Evolutionary conservation across 139 green algal species (phyloP).

Genomic region (Tetradesmus lagerheimii): DNA sequence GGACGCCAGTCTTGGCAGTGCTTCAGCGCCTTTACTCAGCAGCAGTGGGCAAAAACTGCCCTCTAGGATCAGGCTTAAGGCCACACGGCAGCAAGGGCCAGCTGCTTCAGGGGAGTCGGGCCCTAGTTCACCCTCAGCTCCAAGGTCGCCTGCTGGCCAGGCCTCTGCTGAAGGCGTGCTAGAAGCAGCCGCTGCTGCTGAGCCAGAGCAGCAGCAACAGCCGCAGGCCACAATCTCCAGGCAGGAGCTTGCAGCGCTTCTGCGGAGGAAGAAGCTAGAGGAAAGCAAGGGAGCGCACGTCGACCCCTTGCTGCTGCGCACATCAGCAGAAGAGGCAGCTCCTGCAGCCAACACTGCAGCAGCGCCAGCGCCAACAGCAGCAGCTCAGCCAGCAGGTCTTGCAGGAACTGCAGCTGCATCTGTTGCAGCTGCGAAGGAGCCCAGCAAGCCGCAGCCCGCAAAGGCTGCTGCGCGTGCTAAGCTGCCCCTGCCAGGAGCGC

Average conservation of each 20-base stretch:
- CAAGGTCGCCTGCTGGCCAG: background rate
- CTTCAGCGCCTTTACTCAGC: background rate
- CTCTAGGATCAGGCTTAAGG: conserved; percentile 12
- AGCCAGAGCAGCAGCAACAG: background rate
- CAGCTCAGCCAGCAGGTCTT: background rate
- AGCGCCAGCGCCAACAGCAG: conserved; percentile 2
- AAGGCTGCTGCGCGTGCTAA: background rate
- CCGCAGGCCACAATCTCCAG: background rate
- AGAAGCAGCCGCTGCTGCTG: background rate
- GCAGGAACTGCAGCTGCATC: background rate
- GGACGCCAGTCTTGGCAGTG: background rate
- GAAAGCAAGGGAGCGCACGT: background rate
- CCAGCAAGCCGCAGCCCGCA: background rate
- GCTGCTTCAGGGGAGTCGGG: background rate
- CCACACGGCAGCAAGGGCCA: background rate
- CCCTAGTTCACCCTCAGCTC: background rate
- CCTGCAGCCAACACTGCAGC: background rate
- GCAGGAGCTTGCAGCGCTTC: background rate
- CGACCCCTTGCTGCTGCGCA: background rate
- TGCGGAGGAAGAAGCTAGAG: background rate
- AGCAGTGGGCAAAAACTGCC: conserved; percentile 31
- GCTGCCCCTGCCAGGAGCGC: background rate
- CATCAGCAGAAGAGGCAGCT: background rate
- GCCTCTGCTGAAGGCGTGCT: background rate
- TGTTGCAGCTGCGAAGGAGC: background rate